Conservation (phyloP, 176 grass and related monocot species). For the Panicum miliaceum region DNA sequence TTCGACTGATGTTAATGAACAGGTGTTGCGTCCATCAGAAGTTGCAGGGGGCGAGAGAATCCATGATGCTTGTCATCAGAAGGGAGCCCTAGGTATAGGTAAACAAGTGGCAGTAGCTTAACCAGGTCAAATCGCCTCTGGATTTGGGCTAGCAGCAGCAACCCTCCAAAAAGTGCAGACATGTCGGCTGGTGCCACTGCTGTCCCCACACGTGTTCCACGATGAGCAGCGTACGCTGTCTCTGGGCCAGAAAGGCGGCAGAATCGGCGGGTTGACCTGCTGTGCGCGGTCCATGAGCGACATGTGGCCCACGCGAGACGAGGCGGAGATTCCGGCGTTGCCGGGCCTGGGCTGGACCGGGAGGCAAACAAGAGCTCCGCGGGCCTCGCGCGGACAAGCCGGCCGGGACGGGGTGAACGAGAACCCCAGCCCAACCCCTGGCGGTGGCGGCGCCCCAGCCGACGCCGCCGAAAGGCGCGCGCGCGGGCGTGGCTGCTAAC, state of each 20-base stretch:
- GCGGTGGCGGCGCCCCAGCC: too few species aligned
- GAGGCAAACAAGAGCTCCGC: too few species aligned
- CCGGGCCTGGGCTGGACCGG: too few species aligned
- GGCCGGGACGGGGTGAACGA: too few species aligned
- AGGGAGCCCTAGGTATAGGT: not conserved
- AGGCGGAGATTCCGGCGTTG: not conserved
- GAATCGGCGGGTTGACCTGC: not conserved
- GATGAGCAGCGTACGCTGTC: not conserved
- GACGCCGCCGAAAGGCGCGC: too few species aligned
- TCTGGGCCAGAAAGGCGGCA: not conserved
- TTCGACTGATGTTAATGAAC: too few species aligned
- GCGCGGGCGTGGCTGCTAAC: too few species aligned
- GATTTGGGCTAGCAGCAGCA: not conserved
- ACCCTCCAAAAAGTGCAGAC: not conserved
- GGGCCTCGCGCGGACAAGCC: too few species aligned
- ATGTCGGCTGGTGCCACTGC: not conserved
- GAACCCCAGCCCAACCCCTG: too few species aligned
- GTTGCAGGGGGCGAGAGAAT: not conserved
- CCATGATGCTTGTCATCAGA: not conserved
- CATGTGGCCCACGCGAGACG: not conserved
- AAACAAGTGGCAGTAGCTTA: not conserved
- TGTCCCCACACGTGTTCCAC: not conserved
- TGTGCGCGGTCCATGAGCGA: not conserved
- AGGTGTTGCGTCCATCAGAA: too few species aligned
- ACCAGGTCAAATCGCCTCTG: not conserved